phyloP scores from a whole-genome alignment of 2,329 filamentous ascomycete genomes.

The Fusarium nematophilum region DNA sequence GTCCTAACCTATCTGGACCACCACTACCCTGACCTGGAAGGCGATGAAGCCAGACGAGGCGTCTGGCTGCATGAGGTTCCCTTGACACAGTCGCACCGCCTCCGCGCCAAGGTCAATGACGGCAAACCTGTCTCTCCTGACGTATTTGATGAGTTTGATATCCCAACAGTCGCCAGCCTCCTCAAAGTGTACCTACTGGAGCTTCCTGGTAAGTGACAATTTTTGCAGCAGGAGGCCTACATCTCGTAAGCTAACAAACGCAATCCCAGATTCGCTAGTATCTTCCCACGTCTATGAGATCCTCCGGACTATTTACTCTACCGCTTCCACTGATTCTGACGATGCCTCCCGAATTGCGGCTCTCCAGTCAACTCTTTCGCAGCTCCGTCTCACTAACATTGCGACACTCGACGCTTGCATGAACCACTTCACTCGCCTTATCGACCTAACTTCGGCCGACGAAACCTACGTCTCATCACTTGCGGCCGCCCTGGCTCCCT shows the following conservation, averaged over 20 bases:
- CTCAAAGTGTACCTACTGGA: conserved; percentile 96
- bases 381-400: conserved; percentile 95
- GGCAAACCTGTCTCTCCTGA: conserved; percentile 83
- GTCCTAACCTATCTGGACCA: conserved; percentile 96
- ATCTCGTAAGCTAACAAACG: conserved; percentile 39
- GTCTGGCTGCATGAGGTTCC: conserved; percentile 97
- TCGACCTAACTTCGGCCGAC: conserved; percentile 95
- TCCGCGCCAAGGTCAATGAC: conserved; percentile 86
- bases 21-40: conserved; percentile 96
- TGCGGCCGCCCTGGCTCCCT: conserved; percentile 81
- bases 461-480: conserved; percentile 84
- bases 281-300: conserved; percentile 99
- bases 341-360: conserved; percentile 87
- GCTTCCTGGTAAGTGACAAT: conserved; percentile 77
- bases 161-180: conserved; percentile 91
- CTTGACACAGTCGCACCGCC: conserved; percentile 82
- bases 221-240: not conserved
- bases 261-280: conserved; percentile 84
- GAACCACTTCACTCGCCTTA: conserved; percentile 96
- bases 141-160: conserved; percentile 86
- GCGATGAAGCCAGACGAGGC: conserved; percentile 88
- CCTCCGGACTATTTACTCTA: conserved; percentile 94
- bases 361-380: conserved; percentile 93
- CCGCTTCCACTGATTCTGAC: conserved; percentile 78
- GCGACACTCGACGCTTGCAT: conserved; percentile 98